phyloP scores from a whole-genome alignment of 2,329 filamentous ascomycete species.

The Trichoderma sp. region DNA sequence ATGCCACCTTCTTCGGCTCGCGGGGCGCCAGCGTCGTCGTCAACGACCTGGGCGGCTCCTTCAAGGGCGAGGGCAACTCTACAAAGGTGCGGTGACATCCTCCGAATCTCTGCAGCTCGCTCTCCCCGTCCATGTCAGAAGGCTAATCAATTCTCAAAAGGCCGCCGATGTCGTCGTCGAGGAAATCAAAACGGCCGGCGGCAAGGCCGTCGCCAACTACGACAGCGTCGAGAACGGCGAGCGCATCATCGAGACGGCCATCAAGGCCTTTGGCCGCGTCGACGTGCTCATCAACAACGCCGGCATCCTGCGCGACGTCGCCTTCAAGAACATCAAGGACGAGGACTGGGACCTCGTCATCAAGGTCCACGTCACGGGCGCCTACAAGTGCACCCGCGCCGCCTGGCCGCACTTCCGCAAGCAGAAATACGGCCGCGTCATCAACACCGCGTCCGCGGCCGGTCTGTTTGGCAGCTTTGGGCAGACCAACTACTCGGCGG shows the following conservation, averaged over 20 bases:
- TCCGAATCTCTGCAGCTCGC: neutral
- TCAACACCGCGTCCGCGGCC: conserved; percentile 96
- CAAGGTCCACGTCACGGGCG: conserved; percentile 87
- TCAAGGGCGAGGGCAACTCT: conserved; percentile 88
- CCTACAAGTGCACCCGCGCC: conserved; percentile 92
- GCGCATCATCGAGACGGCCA: conserved; percentile 87
- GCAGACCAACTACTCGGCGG: conserved; percentile 95
- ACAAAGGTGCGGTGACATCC: conserved; percentile 64
- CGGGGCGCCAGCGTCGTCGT: conserved; percentile 94
- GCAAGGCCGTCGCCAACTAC: conserved; percentile 97
- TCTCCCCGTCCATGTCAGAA: neutral
- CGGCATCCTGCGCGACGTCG: conserved; percentile 89
- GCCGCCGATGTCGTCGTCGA: conserved; percentile 81
- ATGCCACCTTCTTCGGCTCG: conserved; percentile 86
- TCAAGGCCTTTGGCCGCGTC: conserved; percentile 79
- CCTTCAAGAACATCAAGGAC: conserved; percentile 99
- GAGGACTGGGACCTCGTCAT: conserved; percentile 95
- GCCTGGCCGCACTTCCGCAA: conserved; percentile 98
- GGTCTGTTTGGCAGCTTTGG: conserved; percentile 95
- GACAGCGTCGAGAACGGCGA: conserved; percentile 92
- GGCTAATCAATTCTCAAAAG: too few relatives aligned
- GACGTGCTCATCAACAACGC: conserved; percentile 98
- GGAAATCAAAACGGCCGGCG: conserved; percentile 83
- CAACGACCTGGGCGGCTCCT: conserved; percentile 91
- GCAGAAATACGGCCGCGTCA: conserved; percentile 95